Conservation (phyloP, 2,329 filamentous ascomycete genomes). For the Zalaria obscura region DNA sequence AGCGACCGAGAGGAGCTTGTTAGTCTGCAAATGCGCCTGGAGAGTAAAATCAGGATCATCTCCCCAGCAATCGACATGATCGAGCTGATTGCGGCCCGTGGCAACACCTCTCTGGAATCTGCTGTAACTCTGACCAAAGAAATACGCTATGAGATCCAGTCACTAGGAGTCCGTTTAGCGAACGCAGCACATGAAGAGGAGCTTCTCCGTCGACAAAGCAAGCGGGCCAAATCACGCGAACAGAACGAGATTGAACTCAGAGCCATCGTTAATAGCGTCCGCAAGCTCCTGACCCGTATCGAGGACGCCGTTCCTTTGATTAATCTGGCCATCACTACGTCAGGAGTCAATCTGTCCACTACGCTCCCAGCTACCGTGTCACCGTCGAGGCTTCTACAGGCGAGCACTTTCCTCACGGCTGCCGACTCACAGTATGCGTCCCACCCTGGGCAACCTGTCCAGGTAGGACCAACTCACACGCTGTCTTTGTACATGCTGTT, state of each 20-base stretch:
- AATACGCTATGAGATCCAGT: slow-evolving; percentile 69
- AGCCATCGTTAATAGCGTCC: slow-evolving; percentile 61
- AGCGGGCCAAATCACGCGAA: slow-evolving; percentile 34
- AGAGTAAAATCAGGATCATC: slow-evolving; percentile 83
- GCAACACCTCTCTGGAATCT: slow-evolving; percentile 71
- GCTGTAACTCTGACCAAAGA: slow-evolving; percentile 72
- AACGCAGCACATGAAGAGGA: slow-evolving; percentile 54
- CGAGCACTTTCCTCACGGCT: slow-evolving; percentile 77
- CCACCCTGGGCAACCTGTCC: slow-evolving; percentile 48
- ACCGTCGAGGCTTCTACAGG: slow-evolving; percentile 78
- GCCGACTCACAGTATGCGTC: slow-evolving; percentile 73
- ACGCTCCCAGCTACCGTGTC: slow-evolving; percentile 71
- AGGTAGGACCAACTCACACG: slow-evolving; percentile 77
- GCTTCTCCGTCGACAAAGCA: slow-evolving; percentile 27
- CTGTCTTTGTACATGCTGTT: slow-evolving; percentile 95
- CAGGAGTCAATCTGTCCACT: slow-evolving; percentile 73
- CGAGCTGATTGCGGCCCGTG: slow-evolving; percentile 67
- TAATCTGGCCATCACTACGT: slow-evolving; percentile 87
- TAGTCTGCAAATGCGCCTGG: slow-evolving; percentile 56
- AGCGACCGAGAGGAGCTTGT: slow-evolving; percentile 58
- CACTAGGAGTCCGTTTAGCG: slow-evolving; percentile 61
- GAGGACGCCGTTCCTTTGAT: slow-evolving; percentile 86
- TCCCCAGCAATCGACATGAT: slow-evolving; percentile 87
- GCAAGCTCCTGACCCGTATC: slow-evolving; percentile 58
- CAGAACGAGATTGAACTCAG: slow-evolving; percentile 51